phyloP scores from a whole-genome alignment of 1,284 basidiomycete species.

The Takashimella tepidaria region DNA sequence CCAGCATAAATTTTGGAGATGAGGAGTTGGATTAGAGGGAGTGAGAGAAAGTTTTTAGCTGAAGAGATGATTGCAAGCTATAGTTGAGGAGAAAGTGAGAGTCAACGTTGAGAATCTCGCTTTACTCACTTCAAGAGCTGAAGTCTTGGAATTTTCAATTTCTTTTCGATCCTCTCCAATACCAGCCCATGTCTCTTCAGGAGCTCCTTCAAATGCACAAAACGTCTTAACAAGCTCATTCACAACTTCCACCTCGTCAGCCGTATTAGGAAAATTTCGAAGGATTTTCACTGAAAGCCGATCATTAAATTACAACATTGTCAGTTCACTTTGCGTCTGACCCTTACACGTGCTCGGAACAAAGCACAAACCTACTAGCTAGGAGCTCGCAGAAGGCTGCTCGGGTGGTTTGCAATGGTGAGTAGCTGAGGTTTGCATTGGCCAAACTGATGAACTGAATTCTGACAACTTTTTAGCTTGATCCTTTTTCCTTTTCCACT shows the following conservation, averaged over 20 bases:
- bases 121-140: constrained; percentile 66
- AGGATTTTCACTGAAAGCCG: constrained; percentile 61
- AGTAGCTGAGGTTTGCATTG: constrained; percentile 65
- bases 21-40: constrained; percentile 72
- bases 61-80: constrained; percentile 80
- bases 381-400: constrained; percentile 75
- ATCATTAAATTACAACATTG: constrained; percentile 5
- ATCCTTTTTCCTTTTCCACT: background rate
- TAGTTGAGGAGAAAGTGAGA: background rate
- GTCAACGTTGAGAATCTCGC: background rate
- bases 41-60: constrained; percentile 70
- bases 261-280: constrained; percentile 57
- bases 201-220: constrained; percentile 75
- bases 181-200: constrained; percentile 59
- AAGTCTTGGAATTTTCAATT: constrained; percentile 58
- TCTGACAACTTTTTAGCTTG: constrained; percentile 52
- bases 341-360: constrained; percentile 1
- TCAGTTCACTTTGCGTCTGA: too few relatives aligned
- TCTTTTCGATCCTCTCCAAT: constrained; percentile 57
- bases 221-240: constrained; percentile 70
- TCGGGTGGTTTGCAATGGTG: constrained; percentile 63
- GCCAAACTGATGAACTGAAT: constrained; percentile 49
- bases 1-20: constrained; percentile 74
- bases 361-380: constrained; percentile 50
- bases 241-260: constrained; percentile 62